A percentile compares a stretch with the other conserved stretches of the same genome.
Conservation (phyloP, 1,139 yeast genomes). For the Kodamaea derodonti region DNA sequence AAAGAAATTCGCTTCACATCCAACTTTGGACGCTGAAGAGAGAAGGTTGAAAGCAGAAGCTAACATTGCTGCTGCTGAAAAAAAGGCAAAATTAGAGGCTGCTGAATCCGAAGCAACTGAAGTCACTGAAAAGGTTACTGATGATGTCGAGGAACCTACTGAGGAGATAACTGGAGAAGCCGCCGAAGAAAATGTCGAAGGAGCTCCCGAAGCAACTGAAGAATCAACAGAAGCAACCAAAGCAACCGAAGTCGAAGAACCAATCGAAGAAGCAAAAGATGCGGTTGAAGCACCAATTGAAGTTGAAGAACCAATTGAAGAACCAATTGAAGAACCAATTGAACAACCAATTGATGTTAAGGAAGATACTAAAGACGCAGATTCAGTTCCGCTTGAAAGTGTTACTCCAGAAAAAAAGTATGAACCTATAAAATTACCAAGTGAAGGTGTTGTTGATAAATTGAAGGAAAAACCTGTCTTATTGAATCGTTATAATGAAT, state of each 20-base stretch:
- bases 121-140: conserved; percentile 2
- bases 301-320: conserved; percentile 9
- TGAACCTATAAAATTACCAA: conserved; percentile 34
- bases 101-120: background rate
- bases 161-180: conserved; percentile 2
- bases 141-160: conserved; percentile 1
- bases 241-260: conserved; percentile 6
- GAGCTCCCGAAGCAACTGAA: conserved; percentile 6
- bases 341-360: conserved; percentile 3
- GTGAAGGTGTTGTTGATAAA: conserved; percentile 38
- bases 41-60: conserved; percentile 15
- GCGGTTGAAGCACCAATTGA: conserved; percentile 8
- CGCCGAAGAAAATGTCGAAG: conserved; percentile 3
- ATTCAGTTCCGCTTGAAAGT: conserved; percentile 8
- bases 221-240: conserved; percentile 1
- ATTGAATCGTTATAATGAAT: conserved; percentile 45
- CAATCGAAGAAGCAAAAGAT: conserved; percentile 11
- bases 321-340: conserved; percentile 2
- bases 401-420: conserved; percentile 24
- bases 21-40: conserved; percentile 36
- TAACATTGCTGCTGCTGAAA: conserved; percentile 10
- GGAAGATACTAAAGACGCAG: conserved; percentile 7
- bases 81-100: conserved; percentile 9
- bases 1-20: conserved; percentile 39
- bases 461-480: conserved; percentile 48